These are phyloP conservation scores for Cryptococcus sp. DNA, from an alignment of 1,284 basidiomycete genomes.

Conservation along the genomic window DNA sequence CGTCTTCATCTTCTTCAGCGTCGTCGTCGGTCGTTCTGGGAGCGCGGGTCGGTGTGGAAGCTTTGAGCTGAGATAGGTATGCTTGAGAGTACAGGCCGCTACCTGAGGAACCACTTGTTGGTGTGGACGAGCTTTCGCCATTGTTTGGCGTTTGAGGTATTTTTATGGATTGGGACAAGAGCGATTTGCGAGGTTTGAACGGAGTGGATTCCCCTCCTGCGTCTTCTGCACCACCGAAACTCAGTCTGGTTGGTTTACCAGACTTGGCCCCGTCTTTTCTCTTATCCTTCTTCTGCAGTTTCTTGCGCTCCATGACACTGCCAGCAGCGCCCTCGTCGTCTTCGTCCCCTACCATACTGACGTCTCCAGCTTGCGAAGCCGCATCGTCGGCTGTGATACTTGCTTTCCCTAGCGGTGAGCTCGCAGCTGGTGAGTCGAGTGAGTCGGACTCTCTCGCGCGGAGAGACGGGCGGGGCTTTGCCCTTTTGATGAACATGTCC, in stretches of 20 bases:
- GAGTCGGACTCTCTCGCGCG: conserved; percentile 38
- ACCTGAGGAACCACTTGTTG: conserved; percentile 54
- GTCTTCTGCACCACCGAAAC: conserved; percentile 76
- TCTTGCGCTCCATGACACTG: conserved; percentile 48
- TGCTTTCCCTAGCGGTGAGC: conserved; percentile 34
- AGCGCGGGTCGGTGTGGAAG: conserved; percentile 68
- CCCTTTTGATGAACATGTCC: conserved; percentile 50
- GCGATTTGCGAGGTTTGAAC: conserved; percentile 52
- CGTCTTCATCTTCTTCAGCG: conserved; percentile 58
- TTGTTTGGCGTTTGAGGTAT: conserved; percentile 23
- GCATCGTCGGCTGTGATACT: conserved; percentile 26
- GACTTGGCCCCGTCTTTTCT: conserved; percentile 56
- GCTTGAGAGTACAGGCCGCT: conserved; percentile 65
- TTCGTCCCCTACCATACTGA: conserved; percentile 17
- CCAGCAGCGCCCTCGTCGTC: conserved; percentile 30
- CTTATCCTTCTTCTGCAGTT: conserved; percentile 45
- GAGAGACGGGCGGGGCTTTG: conserved; percentile 42
- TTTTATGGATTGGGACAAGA: conserved; percentile 50
- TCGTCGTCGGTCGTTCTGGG: conserved; percentile 40
- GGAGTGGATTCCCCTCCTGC: conserved; percentile 23
- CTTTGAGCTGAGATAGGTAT: conserved; percentile 79
- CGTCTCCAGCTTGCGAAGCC: conserved; percentile 5
- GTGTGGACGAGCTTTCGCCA: conserved; percentile 50
- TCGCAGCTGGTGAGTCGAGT: conserved; percentile 22
- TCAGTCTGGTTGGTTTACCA: conserved; percentile 57